phyloP scores from a whole-genome alignment of 2,329 filamentous ascomycete genomes.

The Diatrype stigma region DNA sequence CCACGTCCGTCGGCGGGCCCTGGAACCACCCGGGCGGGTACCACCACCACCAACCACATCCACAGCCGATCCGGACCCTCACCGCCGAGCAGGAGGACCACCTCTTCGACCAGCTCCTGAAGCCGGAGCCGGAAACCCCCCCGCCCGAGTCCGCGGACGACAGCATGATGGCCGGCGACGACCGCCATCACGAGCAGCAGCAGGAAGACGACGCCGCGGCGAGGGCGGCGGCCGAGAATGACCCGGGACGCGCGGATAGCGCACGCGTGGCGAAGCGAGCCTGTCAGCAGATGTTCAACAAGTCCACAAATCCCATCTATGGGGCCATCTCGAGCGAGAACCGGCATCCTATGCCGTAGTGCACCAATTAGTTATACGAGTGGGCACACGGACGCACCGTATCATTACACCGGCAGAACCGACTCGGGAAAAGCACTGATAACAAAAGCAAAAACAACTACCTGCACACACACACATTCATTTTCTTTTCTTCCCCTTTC shows the following conservation, averaged over 20 bases:
- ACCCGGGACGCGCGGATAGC: conserved; percentile 24
- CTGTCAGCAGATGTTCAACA: conserved; percentile 9
- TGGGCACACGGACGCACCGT: no score
- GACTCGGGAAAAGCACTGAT: no score
- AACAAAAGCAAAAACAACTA: no score
- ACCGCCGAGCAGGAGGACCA: conserved; percentile 29
- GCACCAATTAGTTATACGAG: no score
- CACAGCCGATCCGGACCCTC: conserved; percentile 19
- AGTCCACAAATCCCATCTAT: not conserved
- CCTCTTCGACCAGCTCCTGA: conserved; percentile 25
- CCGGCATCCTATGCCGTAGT: not conserved
- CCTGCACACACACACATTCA: no score
- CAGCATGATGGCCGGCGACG: no score
- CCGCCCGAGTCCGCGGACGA: conserved; percentile 12
- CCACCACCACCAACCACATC: not conserved
- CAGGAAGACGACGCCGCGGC: no score
- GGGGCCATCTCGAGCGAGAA: not conserved
- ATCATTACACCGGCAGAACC: no score
- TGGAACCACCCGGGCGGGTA: conserved; percentile 8
- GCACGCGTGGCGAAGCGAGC: conserved; percentile 34
- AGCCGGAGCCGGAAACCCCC: conserved; percentile 15
- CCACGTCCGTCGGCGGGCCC: conserved; percentile 10
- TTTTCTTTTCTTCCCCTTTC: no score
- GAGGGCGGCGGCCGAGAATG: conserved; percentile 11
- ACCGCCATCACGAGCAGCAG: no score